Conservation (phyloP, 148 eudicot species). For the Chenopodium album region DNA sequence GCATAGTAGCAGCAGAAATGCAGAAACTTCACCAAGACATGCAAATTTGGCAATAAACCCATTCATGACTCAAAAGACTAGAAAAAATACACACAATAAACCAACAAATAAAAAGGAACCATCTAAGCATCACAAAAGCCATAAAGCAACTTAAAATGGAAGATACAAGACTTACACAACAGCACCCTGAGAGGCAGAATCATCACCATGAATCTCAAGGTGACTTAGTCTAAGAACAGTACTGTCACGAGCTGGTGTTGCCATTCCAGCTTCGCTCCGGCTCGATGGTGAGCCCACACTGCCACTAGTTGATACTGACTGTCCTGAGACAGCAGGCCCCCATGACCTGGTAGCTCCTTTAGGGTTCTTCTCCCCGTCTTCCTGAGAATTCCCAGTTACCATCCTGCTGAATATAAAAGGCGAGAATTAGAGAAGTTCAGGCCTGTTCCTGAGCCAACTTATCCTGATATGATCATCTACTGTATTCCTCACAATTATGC, state of each 20-base stretch:
- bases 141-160: neutral
- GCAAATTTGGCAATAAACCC: neutral
- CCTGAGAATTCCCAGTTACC: slow-evolving; percentile 47
- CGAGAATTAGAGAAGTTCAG: neutral
- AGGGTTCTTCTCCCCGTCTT: slow-evolving; percentile 46
- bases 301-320: slow-evolving; percentile 89
- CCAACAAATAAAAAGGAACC: neutral
- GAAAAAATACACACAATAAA: neutral
- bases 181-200: slow-evolving; percentile 60
- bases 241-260: slow-evolving; percentile 69
- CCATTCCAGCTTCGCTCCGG: slow-evolving; percentile 60
- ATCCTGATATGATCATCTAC: no score
- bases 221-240: slow-evolving; percentile 63
- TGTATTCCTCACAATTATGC: no score
- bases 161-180: slow-evolving; percentile 49
- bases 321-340: slow-evolving; percentile 75
- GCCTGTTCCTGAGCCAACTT: no score
- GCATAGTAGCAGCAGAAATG: neutral
- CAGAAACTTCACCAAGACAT: neutral
- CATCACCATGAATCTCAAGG: slow-evolving; percentile 77
- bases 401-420: slow-evolving; percentile 23
- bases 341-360: slow-evolving; percentile 58
- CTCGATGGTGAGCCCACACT: slow-evolving; percentile 86
- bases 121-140: neutral
- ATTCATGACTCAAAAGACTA: neutral